A percentile compares a stretch with the other conserved stretches of the same genome.
Conservation (phyloP, 2,329 filamentous ascomycete species). For the Penicillium sp. region DNA sequence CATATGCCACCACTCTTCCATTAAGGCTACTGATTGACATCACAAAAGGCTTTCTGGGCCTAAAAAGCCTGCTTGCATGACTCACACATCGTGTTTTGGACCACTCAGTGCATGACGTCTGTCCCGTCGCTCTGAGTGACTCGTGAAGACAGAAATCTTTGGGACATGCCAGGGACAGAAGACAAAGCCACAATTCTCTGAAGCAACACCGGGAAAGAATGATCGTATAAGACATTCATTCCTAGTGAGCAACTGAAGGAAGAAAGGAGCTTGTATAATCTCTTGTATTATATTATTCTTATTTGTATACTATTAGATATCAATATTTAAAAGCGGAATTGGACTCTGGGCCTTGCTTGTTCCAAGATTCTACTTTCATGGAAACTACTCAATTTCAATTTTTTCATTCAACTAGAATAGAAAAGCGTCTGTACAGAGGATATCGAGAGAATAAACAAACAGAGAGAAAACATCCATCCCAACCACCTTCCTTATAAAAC, state of each 20-base stretch:
- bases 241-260: not conserved
- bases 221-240: not conserved
- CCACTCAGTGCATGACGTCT: not conserved
- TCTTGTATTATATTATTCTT: not conserved
- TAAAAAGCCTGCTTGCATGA: not conserved
- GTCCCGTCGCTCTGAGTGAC: not conserved
- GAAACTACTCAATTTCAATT: not conserved
- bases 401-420: not conserved
- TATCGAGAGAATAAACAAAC: not conserved
- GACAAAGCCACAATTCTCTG: not conserved
- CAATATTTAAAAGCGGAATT: not conserved
- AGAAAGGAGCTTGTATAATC: not conserved
- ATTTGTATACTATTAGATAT: not conserved
- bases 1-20: not conserved
- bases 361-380: too few relatives aligned
- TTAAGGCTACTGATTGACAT: not conserved
- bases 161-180: not conserved
- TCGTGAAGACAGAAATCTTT: not conserved
- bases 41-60: not conserved
- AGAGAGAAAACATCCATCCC: not conserved
- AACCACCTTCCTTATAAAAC: not conserved
- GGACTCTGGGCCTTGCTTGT: too few relatives aligned
- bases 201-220: not conserved
- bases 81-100: not conserved
- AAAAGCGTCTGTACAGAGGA: not conserved